Evolutionary conservation across 768 basidiomycete genomes (phyloP).

Genomic region (Russula abietina): DNA sequence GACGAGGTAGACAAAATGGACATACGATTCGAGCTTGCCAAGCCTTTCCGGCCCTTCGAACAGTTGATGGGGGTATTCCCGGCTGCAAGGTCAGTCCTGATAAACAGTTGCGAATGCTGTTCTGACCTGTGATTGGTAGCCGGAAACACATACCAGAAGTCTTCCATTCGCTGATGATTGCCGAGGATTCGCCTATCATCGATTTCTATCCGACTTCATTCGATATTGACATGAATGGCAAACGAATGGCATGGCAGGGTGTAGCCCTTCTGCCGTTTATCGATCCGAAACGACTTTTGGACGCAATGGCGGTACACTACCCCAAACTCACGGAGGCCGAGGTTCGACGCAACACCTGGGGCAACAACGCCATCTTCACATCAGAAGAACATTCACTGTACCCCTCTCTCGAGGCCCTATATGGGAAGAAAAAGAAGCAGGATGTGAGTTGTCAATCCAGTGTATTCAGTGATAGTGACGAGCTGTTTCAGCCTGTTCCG

Average conservation of each 20-base stretch:
- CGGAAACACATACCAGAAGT: conserved; percentile 80
- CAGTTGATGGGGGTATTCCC: conserved; percentile 99
- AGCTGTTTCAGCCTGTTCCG: conserved; percentile 53
- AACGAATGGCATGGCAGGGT: conserved; percentile 99
- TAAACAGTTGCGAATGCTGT: not conserved
- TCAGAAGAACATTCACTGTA: conserved; percentile 81
- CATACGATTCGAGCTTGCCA: conserved; percentile 70
- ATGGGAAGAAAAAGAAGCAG: conserved; percentile 79
- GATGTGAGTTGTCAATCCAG: conserved; percentile 46
- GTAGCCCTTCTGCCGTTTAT: conserved; percentile 97
- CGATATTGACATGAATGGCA: conserved; percentile 99
- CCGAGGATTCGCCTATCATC: conserved; percentile 83
- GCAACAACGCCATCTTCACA: conserved; percentile 76
- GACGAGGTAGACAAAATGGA: conserved; percentile 70
- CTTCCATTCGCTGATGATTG: conserved; percentile 85
- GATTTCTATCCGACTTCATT: conserved; percentile 94
- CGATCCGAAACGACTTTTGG: conserved; percentile 73
- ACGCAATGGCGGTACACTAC: conserved; percentile 70
- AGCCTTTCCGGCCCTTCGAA: conserved; percentile 95
- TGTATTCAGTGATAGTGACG: conserved; percentile 9
- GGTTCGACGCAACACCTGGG: conserved; percentile 76
- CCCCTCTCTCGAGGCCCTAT: conserved; percentile 80
- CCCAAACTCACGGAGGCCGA: conserved; percentile 72
- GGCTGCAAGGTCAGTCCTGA: conserved; percentile 62
- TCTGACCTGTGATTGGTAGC: conserved; percentile 38